Conservation (phyloP, 164 flowering plant genomes). For the Aristolochia contorta region DNA sequence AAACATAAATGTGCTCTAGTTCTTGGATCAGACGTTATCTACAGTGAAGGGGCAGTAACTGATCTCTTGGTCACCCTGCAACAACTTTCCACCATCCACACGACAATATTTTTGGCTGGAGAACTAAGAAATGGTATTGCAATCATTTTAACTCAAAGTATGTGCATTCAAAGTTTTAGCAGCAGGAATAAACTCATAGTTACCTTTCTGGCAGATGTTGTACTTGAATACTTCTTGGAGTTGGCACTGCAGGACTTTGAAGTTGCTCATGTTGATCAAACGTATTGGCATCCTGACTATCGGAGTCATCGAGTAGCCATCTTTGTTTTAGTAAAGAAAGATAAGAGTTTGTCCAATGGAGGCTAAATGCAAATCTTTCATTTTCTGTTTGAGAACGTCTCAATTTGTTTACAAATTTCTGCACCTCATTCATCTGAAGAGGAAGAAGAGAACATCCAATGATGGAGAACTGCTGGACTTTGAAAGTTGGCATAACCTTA, state of each 20-base stretch:
- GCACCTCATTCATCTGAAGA: too few species aligned
- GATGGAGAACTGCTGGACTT: too few species aligned
- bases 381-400: too few species aligned
- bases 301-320: slow-evolving; percentile 58
- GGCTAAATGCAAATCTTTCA: background rate
- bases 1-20: slow-evolving; percentile 25
- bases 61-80: slow-evolving; percentile 56
- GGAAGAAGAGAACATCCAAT: too few species aligned
- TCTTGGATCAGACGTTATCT: slow-evolving; percentile 80
- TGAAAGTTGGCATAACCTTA: too few species aligned
- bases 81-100: slow-evolving; percentile 52
- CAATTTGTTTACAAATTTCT: background rate
- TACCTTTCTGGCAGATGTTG: slow-evolving; percentile 39
- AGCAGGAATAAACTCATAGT: background rate
- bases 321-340: slow-evolving; percentile 52
- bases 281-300: slow-evolving; percentile 86
- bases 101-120: slow-evolving; percentile 71
- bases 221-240: slow-evolving; percentile 76
- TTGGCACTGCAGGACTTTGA: slow-evolving; percentile 59
- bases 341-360: background rate
- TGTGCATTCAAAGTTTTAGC: background rate
- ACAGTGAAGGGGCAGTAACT: slow-evolving; percentile 69
- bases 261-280: slow-evolving; percentile 64
- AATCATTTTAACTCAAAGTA: background rate
- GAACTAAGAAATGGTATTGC: slow-evolving; percentile 76